Evolutionary conservation across 2,329 filamentous ascomycete genomes (phyloP).

Genomic region (Colletotrichum sp.): DNA sequence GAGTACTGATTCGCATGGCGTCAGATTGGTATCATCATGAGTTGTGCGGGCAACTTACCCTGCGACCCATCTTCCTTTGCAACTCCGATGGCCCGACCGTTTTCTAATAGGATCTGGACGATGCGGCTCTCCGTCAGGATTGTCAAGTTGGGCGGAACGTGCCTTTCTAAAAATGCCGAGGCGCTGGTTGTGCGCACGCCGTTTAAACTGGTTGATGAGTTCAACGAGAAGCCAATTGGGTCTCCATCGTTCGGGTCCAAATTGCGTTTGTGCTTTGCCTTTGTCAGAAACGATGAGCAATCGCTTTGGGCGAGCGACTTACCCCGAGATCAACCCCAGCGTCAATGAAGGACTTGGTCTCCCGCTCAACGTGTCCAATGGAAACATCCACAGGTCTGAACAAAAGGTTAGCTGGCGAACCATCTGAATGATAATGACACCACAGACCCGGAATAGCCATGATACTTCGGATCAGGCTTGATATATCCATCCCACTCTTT

Average conservation of each 20-base stretch:
- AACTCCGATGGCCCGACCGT: slow-evolving; percentile 68
- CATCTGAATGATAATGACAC: no score
- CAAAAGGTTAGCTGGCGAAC: not conserved
- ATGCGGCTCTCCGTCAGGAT: slow-evolving; percentile 89
- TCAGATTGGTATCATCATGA: rapidly evolving
- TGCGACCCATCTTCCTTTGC: not conserved
- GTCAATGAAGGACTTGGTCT: slow-evolving; percentile 8
- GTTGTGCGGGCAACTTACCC: not conserved
- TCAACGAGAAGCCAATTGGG: slow-evolving; percentile 1
- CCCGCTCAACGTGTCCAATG: not conserved
- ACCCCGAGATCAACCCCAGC: not conserved
- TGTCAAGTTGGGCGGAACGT: slow-evolving; percentile 68
- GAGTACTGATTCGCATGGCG: not conserved
- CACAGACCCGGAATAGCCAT: not conserved
- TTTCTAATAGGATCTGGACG: slow-evolving; percentile 74
- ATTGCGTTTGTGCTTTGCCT: not conserved
- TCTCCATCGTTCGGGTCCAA: slow-evolving; percentile 4
- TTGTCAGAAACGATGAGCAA: not conserved
- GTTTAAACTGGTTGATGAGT: not conserved
- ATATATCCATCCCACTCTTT: slow-evolving; percentile 5
- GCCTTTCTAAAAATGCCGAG: not conserved
- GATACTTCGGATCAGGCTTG: not conserved
- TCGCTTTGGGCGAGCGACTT: not conserved
- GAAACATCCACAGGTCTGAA: slow-evolving; percentile 6
- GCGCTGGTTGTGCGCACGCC: not conserved